Evolutionary conservation across 2,329 filamentous ascomycete species (phyloP), one percentile per base, ranked within the genome.

Genomic region (Seiridium cupressi): DNA sequence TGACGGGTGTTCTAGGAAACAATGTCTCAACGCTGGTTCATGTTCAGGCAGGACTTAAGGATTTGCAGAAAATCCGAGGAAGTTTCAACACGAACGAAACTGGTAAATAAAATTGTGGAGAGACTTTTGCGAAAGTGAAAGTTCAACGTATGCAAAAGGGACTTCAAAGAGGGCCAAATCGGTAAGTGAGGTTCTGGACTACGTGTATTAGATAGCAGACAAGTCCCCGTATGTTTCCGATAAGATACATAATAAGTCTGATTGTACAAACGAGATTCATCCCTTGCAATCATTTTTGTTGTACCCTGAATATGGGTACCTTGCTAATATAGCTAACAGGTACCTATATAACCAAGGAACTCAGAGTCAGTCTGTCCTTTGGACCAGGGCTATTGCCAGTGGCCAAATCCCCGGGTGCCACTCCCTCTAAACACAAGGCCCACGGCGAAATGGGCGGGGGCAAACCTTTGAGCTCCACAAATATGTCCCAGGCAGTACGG

Each of bases 401-500:
- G 46, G 8, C 46, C 46, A 48, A n/a, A 48, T 48, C 26, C 46
- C 46, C 34, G 18, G 49, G 49, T 32, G 18, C 34, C 49, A 53
- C 49, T 38, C 31, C 49, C 18, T 53, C 49, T n/a, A 53, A 38
- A 38, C 49, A 53, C 34, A 53, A 35, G 36, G 49, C 4, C 49
- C 49, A 53, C 1, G 49, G 49, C 49, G 49, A 53, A 10, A 53
- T 53, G 49, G 49, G n/a, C 49, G 49, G 31, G 34, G 49, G 49
- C 49, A 35, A 13, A 32, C 49, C 49, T 53, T 53, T 53, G 32
- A 53, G 49, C 49, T 53, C 49, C 8, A 53, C 49, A 53, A 35
- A 53, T 35, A 53, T 53, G 49, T 53, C 49, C 49, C 49, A 53
- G 36, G 49, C 49, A 53, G 49, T 53, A 53, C 49, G 49, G 13